Base-by-base conservation (phyloP, 768 basidiomycete genomes). In the Xerocomellus amylosporus region DNA sequence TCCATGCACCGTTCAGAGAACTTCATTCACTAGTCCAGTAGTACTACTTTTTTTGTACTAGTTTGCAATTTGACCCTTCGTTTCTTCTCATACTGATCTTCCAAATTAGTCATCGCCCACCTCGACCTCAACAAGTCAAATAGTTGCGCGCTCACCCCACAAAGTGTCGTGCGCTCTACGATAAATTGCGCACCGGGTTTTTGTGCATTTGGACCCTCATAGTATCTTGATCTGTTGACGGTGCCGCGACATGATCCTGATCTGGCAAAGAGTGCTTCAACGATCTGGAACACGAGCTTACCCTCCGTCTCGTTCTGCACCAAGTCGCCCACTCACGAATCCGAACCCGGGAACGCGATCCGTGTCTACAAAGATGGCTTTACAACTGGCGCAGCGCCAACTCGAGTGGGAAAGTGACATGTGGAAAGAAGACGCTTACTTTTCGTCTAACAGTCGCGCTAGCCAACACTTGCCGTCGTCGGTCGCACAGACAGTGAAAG, bases 161-260 rank as follows among this genome's bases (percentile, higher is more conserved):
- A n/a, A n/a, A n/a, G n/a, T n/a, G n/a, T n/a, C n/a, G n/a, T n/a
- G n/a, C n/a, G n/a, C n/a, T n/a, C n/a, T n/a, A n/a, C n/a, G n/a
- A n/a, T n/a, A n/a, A n/a, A n/a, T n/a, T n/a, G n/a, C n/a, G n/a
- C n/a, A n/a, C n/a, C n/a, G n/a, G n/a, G n/a, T n/a, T n/a, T n/a
- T n/a, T n/a, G n/a, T n/a, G n/a, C n/a, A n/a, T n/a, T n/a, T n/a
- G n/a, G n/a, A n/a, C n/a, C n/a, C n/a, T n/a, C n/a, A n/a, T n/a
- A 99, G 72, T 1, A 95, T 77, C 73, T 98, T 98, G 73, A 95
- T 87, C 66, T 99, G 97, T 60, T 98, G 97, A 2, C 94, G 83
- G 69, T 99, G 98, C 38, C 93, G 75, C 5, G 95, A 90, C 62
- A 99, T 88, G 58, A 97, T 76, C 10, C 90, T 96, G 51, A 98